Evolutionary conservation across 352 stramenopile genomes (phyloP).

Genomic region (Pythium volutum): DNA sequence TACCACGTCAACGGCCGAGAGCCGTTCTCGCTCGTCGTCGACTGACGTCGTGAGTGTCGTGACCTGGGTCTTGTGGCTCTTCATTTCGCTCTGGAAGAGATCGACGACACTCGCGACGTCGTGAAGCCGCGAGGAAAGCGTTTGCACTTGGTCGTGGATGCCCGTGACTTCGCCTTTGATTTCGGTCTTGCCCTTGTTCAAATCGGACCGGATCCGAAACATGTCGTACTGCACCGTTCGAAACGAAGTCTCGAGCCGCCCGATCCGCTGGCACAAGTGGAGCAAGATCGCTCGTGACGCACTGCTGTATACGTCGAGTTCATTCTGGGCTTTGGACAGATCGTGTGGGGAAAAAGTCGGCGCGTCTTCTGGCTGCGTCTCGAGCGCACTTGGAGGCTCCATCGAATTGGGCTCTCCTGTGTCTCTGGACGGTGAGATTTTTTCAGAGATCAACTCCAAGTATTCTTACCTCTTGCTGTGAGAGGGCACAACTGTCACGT

Average conservation of each 20-base stretch:
- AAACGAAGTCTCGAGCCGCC: conserved; percentile 41
- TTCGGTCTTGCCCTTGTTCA: conserved; percentile 36
- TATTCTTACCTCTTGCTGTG: neutral
- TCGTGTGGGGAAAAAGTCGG: conserved; percentile 23
- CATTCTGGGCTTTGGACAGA: conserved; percentile 44
- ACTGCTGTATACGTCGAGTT: conserved; percentile 46
- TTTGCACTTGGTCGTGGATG: conserved; percentile 43
- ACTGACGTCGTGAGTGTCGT: conserved; percentile 45
- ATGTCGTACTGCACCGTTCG: conserved; percentile 45
- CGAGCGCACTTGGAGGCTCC: neutral
- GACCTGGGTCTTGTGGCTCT: conserved; percentile 42
- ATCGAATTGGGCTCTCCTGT: neutral
- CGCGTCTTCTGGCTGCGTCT: neutral
- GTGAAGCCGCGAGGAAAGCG: conserved; percentile 49
- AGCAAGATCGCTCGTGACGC: conserved; percentile 61
- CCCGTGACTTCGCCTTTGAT: conserved; percentile 45
- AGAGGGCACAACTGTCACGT: neutral
- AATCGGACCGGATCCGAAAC: conserved; percentile 34
- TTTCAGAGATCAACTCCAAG: neutral
- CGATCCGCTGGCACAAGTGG: conserved; percentile 59
- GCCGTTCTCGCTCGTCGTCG: conserved; percentile 40
- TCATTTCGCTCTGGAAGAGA: conserved; percentile 65
- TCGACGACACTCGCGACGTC: conserved; percentile 61
- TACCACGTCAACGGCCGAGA: conserved; percentile 54
- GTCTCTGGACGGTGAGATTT: neutral